Evolutionary conservation across 78 protist species (phyloP).

Genomic region (Dictyostelium capitatum): DNA sequence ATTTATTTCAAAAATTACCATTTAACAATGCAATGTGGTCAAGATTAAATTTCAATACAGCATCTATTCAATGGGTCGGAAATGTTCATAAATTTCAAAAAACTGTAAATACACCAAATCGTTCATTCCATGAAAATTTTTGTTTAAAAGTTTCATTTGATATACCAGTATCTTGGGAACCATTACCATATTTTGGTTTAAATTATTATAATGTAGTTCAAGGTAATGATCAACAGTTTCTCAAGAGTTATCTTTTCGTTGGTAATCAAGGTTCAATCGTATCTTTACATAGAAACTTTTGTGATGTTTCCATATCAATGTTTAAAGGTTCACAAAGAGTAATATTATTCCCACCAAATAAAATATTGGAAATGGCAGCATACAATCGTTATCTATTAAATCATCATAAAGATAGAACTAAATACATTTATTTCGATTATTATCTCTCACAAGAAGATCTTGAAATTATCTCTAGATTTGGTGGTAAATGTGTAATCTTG

Average conservation of each 20-base stretch:
- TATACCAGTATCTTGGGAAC: conserved; percentile 35
- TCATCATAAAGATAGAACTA: conserved; percentile 15
- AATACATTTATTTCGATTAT: conserved; percentile 59
- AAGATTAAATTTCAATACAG: background rate
- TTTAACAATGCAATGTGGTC: conserved; percentile 34
- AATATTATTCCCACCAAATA: conserved; percentile 76
- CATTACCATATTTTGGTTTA: conserved; percentile 25
- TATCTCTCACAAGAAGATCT: conserved; percentile 39
- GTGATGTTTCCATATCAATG: conserved; percentile 35
- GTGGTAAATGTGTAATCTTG: conserved; percentile 47
- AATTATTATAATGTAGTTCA: conserved; percentile 39
- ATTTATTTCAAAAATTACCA: conserved; percentile 32
- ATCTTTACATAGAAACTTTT: conserved; percentile 59
- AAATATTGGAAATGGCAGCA: conserved; percentile 62
- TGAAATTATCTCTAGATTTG: conserved; percentile 51
- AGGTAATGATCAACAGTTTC: background rate
- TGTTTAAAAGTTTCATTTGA: conserved; percentile 19
- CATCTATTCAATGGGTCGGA: conserved; percentile 1
- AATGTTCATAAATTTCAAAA: conserved; percentile 30
- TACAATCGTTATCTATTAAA: conserved; percentile 28
- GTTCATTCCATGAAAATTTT: background rate
- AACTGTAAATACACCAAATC: background rate
- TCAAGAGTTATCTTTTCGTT: conserved; percentile 21
- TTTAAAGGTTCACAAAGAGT: conserved; percentile 46
- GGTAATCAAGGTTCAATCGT: conserved; percentile 51